phyloP scores from a whole-genome alignment of 1,284 basidiomycete species.

The Malassezia restricta region DNA sequence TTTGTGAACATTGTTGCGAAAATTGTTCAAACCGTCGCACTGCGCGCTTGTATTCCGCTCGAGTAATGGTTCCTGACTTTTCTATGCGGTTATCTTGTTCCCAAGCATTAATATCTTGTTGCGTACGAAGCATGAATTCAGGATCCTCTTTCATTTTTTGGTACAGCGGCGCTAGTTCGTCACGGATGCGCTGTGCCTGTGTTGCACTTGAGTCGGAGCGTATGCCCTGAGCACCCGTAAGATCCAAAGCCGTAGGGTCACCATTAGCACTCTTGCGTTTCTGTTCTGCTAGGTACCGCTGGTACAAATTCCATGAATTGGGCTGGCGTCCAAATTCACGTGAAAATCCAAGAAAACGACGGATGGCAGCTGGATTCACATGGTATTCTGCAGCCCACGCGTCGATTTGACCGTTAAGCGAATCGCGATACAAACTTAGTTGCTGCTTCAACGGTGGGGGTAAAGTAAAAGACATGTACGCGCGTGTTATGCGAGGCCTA shows the following conservation, averaged over 20 bases:
- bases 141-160: constrained; percentile 19
- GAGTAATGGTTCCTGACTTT: constrained; percentile 9
- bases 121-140: constrained; percentile 12
- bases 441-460: constrained; percentile 14
- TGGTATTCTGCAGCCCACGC: constrained; percentile 17
- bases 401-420: constrained; percentile 14
- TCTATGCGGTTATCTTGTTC: constrained; percentile 14
- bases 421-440: constrained; percentile 13
- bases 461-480: constrained; percentile 13
- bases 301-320: constrained; percentile 17
- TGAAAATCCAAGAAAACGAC: constrained; percentile 15
- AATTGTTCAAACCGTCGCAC: constrained; percentile 18
- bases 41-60: constrained; percentile 16
- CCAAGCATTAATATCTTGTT: constrained; percentile 15
- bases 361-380: constrained; percentile 16
- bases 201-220: not conserved
- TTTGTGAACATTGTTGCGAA: constrained; percentile 15
- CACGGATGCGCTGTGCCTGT: constrained; percentile 15
- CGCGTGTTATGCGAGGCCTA: not conserved
- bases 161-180: constrained; percentile 17
- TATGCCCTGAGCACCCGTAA: not conserved
- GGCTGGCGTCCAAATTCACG: constrained; percentile 17
- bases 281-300: constrained; percentile 16
- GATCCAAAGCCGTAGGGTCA: not conserved
- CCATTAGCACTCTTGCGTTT: constrained; percentile 14